Evolutionary conservation across 805 yeast species (phyloP), one percentile per base, ranked within the genome.

Genomic region (Saccharomycopsis microspora): DNA sequence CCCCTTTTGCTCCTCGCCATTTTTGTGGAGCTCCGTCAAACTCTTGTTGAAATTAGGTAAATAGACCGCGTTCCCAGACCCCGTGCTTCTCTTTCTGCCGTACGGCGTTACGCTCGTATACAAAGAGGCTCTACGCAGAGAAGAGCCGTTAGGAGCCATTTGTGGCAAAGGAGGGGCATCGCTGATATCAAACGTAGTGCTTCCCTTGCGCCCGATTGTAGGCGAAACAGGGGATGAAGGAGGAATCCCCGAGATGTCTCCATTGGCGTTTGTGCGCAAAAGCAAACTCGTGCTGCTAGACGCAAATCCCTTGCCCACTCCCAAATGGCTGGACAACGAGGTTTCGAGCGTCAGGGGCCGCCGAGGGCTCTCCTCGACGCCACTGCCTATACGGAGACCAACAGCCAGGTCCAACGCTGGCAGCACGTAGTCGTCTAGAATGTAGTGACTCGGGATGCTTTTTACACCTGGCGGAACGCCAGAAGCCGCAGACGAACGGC

Each of bases 331-430:
- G 32, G 41, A 42, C 29, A 51, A 40, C 5, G 54, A 51, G 8
- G 49, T 45, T 33, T 51, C 54, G 34, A 51, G 48, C 10, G 48
- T 38, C 6, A 52, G 48, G 11, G 51, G 54, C 31, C 49, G 42
- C 19, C 54, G 29, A 19, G 19, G 19, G 19, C 19, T 19, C 19
- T 19, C 19, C 19, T 19, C 19, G 19, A 19, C 19, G 2, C n/a
- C 32, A 27, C 39, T 37, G 9, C 36, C 10, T 11, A 36, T 9
- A 11, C 41, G 45, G 5, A 44, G 10, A 28, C 33, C 40, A 5
- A 45, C 43, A 9, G 52, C 52, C 10, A 46, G 11, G 35, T 51
- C 54, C 7, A 51, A 39, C 8, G 40, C 52, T 4, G 54, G 54
- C 4, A 52, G 41, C 9, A 51, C 40, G 32, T 44, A 51, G 39